A percentile compares a stretch with the other conserved stretches of the same genome.
phyloP scores from a whole-genome alignment of 2,329 filamentous ascomycete genomes.

The Coleophoma crateriformis region DNA sequence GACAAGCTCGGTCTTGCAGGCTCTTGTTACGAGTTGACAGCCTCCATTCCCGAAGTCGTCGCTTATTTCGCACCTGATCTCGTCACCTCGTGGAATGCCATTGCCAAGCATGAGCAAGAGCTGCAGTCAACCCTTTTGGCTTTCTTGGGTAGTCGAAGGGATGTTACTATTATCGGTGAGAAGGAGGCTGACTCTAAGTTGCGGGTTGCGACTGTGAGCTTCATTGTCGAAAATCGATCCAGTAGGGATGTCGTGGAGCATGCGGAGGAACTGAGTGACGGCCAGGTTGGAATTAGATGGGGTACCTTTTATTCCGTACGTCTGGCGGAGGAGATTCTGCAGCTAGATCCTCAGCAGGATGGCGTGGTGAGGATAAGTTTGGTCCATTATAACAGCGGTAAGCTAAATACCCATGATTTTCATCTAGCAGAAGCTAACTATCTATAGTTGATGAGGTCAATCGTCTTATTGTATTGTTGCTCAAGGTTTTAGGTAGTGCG shows the following conservation, averaged over 20 bases:
- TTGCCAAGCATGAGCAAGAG: conserved; percentile 52
- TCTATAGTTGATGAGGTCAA: conserved; percentile 48
- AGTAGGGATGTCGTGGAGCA: conserved; percentile 54
- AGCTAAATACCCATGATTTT: conserved; percentile 24
- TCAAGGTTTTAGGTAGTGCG: conserved; percentile 36
- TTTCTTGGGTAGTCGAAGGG: conserved; percentile 47
- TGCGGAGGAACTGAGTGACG: conserved; percentile 49
- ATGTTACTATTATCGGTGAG: conserved; percentile 55
- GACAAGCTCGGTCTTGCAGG: conserved; percentile 65
- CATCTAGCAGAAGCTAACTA: neutral
- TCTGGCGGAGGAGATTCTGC: conserved; percentile 52
- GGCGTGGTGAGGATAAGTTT: conserved; percentile 66
- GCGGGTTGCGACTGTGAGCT: conserved; percentile 63
- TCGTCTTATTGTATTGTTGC: conserved; percentile 44
- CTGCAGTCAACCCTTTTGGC: conserved; percentile 54
- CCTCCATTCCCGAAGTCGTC: conserved; percentile 54
- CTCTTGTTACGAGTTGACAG: conserved; percentile 64
- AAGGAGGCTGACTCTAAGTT: conserved; percentile 37
- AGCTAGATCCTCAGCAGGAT: conserved; percentile 41
- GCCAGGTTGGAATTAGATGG: conserved; percentile 56
- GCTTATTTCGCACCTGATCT: conserved; percentile 48
- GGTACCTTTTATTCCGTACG: conserved; percentile 66
- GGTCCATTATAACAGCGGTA: conserved; percentile 67
- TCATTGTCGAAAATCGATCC: conserved; percentile 50
- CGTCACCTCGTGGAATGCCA: conserved; percentile 39